Conservation (phyloP, 2,329 filamentous ascomycete species). For the Colletotrichum sidae region DNA sequence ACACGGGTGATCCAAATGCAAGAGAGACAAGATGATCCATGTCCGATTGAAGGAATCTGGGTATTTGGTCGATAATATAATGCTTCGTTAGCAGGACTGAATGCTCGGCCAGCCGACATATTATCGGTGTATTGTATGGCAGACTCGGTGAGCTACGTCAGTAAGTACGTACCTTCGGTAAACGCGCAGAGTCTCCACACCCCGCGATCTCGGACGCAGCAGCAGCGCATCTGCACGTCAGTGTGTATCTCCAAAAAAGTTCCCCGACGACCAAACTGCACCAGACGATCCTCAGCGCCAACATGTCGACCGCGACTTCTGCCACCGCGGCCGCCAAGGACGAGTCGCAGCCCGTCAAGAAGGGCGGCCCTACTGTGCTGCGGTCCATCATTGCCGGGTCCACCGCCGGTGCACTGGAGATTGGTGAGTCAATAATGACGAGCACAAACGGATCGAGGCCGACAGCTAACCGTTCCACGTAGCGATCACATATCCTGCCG, state of each 20-base stretch:
- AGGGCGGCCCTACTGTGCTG: conserved; percentile 76
- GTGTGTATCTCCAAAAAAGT: conserved; percentile 18
- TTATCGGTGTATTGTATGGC: not conserved
- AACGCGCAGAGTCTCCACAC: conserved; percentile 22
- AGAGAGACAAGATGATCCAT: too few species aligned
- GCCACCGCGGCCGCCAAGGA: conserved; percentile 40
- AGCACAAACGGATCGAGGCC: not conserved
- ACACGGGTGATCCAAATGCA: too few species aligned
- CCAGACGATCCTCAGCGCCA: conserved; percentile 16
- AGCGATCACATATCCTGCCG: conserved; percentile 92
- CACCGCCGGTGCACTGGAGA: conserved; percentile 94
- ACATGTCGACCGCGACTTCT: conserved; percentile 36
- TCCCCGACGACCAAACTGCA: conserved; percentile 8
- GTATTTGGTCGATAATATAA: too few species aligned
- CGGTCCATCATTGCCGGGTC: conserved; percentile 93
- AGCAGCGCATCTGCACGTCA: conserved; percentile 15
- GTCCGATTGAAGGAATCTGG: too few species aligned
- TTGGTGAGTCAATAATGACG: conserved; percentile 67
- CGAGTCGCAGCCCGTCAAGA: conserved; percentile 50
- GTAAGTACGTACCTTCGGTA: conserved; percentile 13
- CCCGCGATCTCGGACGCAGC: conserved; percentile 36
- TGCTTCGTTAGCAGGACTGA: too few species aligned
- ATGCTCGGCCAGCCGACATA: too few species aligned
- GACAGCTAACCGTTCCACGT: conserved; percentile 42
- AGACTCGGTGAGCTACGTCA: conserved; percentile 25